Conservation (phyloP, 192 early-diverging fungal species). For the Podila clonocystis region DNA sequence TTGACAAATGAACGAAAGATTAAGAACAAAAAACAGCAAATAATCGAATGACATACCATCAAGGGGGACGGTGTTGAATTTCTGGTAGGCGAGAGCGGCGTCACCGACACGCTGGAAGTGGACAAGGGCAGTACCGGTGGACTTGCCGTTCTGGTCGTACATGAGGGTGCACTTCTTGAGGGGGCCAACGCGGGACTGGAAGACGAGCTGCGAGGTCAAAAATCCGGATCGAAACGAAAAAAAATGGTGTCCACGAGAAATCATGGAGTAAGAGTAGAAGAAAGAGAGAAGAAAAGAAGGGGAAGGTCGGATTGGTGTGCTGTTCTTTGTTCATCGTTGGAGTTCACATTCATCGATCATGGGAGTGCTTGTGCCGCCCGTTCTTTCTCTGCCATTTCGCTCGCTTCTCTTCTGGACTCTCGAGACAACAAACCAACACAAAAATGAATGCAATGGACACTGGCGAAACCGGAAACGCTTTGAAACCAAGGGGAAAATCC, state of each 20-base stretch:
- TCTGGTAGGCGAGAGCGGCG: constrained; percentile 56
- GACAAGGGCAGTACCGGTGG: constrained; percentile 54
- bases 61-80: constrained; percentile 59
- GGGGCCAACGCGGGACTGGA: constrained; percentile 48
- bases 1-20: neutral
- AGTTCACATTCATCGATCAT: no score
- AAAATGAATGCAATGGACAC: no score
- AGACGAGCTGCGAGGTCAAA: constrained; percentile 21
- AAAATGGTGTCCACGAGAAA: neutral
- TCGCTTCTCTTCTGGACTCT: no score
- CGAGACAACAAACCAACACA: no score
- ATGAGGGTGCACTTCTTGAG: constrained; percentile 53
- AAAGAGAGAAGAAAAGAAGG: neutral
- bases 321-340: constrained; percentile 1
- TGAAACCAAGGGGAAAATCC: no score
- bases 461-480: no score
- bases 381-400: no score
- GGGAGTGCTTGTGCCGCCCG: no score
- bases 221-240: neutral
- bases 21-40: no score
- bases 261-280: neutral
- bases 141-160: constrained; percentile 55
- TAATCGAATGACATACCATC: constrained; percentile 55
- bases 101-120: constrained; percentile 49
- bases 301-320: constrained; percentile 3